A percentile compares a stretch with the other conserved stretches of the same genome.
These are phyloP conservation scores for Tricholoma sp. DNA, from an alignment of 768 basidiomycete species.

Conservation along the genomic window DNA sequence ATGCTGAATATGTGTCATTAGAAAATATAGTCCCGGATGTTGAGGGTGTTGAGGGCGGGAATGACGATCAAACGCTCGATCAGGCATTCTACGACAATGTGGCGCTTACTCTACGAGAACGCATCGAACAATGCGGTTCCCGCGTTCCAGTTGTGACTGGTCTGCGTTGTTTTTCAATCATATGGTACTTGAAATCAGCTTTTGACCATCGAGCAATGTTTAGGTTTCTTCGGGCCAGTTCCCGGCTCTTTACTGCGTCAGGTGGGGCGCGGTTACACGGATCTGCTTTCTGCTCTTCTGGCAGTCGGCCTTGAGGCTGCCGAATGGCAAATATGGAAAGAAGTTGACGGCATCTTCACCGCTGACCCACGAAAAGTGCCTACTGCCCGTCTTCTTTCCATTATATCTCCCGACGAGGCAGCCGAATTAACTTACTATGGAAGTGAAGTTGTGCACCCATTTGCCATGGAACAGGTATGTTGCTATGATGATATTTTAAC, in stretches of 20 bases:
- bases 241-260: slow-evolving; percentile 91
- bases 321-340: slow-evolving; percentile 99
- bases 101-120: slow-evolving; percentile 67
- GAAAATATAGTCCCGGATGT: slow-evolving; percentile 78
- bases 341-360: slow-evolving; percentile 98
- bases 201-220: background rate
- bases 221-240: slow-evolving; percentile 93
- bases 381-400: slow-evolving; percentile 85
- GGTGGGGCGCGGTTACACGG: slow-evolving; percentile 95
- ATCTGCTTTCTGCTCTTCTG: slow-evolving; percentile 90
- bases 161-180: slow-evolving; percentile 19
- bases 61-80: slow-evolving; percentile 56
- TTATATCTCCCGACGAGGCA: slow-evolving; percentile 96
- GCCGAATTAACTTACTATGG: slow-evolving; percentile 99
- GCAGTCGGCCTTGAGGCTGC: slow-evolving; percentile 85
- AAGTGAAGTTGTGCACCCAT: slow-evolving; percentile 96
- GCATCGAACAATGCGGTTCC: slow-evolving; percentile 70
- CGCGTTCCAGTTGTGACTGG: slow-evolving; percentile 95
- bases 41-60: slow-evolving; percentile 45
- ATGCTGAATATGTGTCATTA: slow-evolving; percentile 92
- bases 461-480: slow-evolving; percentile 90
- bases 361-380: slow-evolving; percentile 97
- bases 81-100: slow-evolving; percentile 88
- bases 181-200: background rate
- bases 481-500: background rate